Base-by-base conservation (phyloP, 768 basidiomycete genomes). In the Amanita subjunquillea region DNA sequence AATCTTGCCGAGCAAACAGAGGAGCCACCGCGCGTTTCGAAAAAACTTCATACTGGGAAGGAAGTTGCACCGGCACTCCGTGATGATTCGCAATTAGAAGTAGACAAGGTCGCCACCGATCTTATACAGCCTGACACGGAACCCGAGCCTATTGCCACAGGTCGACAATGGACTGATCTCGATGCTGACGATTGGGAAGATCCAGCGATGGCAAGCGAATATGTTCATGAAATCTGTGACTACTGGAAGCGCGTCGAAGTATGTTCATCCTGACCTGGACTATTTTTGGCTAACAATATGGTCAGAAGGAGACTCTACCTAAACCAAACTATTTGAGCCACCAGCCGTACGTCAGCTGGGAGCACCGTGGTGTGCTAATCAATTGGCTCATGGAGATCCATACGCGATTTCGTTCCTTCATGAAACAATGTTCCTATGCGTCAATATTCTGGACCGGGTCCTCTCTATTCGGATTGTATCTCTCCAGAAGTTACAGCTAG, bases 371-470 rank as follows among this genome's bases (percentile, higher is more conserved):
- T 6, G 80, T 93, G 47, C 80, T 97, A 15, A 81, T 88, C 57
- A 93, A 95, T 73, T 96, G 92, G 92, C 75, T 97, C 54, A 81
- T 96, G 57, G 89, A 93, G 67, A 85, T 94, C 13, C 94, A 96
- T 64, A 76, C 77, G 47, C 85, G 85, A 57, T 94, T 93, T 75
- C 80, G 81, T 51, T 96, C 29, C 74, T 89, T 8, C 88, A 89
- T 13, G 93, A 97, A 67, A 94, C 94, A 1, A 80, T 96, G 52
- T 95, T 94, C 72, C 79, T 95, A 54, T 82, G 83, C 60, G 74
- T 83, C 58, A 94, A 96, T 72, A 81, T 96, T 62, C 79, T 94
- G 51, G 84, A 86, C 61, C 80, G 85, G 48, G 85, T 87, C 70
- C 73, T 87, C 15, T 79, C 78, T 13, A 65, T 72, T 34, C 86